A percentile compares a stretch with the other conserved stretches of the same genome.
phyloP scores from a whole-genome alignment of 1,139 yeast species.

The Zygotorulaspora mrakii region DNA sequence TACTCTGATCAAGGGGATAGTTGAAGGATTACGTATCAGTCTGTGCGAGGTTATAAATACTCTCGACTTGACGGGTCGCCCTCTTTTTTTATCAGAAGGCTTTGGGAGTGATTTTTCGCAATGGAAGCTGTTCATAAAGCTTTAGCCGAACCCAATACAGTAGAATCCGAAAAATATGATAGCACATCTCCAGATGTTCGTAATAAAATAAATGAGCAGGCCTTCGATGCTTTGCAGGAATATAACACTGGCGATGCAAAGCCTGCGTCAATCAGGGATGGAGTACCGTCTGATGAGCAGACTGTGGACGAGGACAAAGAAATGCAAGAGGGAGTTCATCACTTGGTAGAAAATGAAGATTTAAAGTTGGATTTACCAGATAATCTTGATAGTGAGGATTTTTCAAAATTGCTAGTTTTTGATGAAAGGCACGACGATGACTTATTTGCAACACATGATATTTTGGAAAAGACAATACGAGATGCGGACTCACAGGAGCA shows the following conservation, averaged over 20 bases:
- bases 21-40: too few relatives aligned
- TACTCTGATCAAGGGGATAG: too few relatives aligned
- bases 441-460: conserved; percentile 21
- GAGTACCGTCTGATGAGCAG: conserved; percentile 9
- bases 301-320: conserved; percentile 8
- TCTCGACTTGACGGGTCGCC: background rate
- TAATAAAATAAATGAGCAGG: conserved; percentile 1
- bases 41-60: too few relatives aligned
- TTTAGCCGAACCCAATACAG: conserved; percentile 8
- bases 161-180: conserved; percentile 5
- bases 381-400: conserved; percentile 20
- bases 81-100: background rate
- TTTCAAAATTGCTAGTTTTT: conserved; percentile 23
- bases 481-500: conserved; percentile 10
- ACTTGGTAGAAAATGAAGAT: conserved; percentile 8
- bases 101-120: background rate
- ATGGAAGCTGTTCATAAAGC: conserved; percentile 14
- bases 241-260: conserved; percentile 2
- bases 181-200: background rate
- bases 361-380: conserved; percentile 17
- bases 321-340: conserved; percentile 8
- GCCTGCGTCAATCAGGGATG: conserved; percentile 6
- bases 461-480: conserved; percentile 12
- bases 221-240: background rate
- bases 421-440: conserved; percentile 32